Evolutionary conservation across 2,329 filamentous ascomycete species (phyloP).

Genomic region (Colletotrichum siamense): DNA sequence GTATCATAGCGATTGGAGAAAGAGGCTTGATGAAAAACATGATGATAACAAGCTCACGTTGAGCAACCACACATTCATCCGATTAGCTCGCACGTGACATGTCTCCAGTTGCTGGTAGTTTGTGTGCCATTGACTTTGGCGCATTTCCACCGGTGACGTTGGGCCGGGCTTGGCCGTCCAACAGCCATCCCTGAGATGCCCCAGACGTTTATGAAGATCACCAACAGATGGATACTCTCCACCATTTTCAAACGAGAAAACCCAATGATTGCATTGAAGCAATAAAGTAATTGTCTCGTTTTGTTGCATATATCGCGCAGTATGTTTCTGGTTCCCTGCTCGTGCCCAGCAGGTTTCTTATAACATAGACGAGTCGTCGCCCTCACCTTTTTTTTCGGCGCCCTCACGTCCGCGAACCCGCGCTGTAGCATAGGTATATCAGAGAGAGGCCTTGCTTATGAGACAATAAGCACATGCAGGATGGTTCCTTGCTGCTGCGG

Average conservation of each 20-base stretch:
- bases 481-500: not conserved
- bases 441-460: not conserved
- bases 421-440: not conserved
- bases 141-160: not conserved
- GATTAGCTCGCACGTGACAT: not conserved
- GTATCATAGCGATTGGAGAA: constrained; percentile 23
- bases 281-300: not conserved
- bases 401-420: not conserved
- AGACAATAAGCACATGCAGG: not conserved
- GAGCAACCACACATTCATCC: not conserved
- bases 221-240: not conserved
- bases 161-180: not conserved
- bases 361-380: not conserved
- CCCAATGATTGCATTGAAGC: not conserved
- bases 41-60: constrained; percentile 12
- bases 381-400: not conserved
- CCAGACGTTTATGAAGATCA: constrained; percentile 1
- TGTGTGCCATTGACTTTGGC: not conserved
- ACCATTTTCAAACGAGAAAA: not conserved
- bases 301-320: not conserved
- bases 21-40: constrained; percentile 21
- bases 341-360: not conserved
- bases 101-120: not conserved
- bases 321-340: not conserved
- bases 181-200: not conserved